These are phyloP conservation scores for Linum trigynum DNA, from an alignment of 345 rosid species.

Conservation along the genomic window DNA sequence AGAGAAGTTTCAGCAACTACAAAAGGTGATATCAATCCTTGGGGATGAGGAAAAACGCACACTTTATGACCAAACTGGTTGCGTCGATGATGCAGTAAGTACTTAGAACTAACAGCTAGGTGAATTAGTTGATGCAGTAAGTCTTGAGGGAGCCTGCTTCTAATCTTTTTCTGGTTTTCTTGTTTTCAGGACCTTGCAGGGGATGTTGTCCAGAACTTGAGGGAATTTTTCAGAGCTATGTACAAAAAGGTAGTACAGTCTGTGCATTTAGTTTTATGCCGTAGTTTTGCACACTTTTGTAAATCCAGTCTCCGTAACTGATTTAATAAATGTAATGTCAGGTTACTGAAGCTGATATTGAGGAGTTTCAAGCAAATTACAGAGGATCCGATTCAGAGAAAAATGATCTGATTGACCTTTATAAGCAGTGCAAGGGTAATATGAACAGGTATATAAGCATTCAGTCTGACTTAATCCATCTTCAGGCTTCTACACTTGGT, in stretches of 20 bases:
- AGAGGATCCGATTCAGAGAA: constrained; percentile 92
- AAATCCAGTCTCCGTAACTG: background rate
- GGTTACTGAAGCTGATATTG: constrained; percentile 77
- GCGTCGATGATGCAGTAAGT: constrained; percentile 87
- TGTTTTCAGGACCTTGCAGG: constrained; percentile 71
- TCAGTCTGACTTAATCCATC: background rate
- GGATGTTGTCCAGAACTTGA: constrained; percentile 63
- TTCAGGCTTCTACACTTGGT: background rate
- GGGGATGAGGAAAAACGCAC: constrained; percentile 86
- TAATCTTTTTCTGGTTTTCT: constrained; percentile 6
- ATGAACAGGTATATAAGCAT: constrained; percentile 55
- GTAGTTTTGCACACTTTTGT: background rate
- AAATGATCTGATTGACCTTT: constrained; percentile 72
- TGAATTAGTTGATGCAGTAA: too few relatives aligned
- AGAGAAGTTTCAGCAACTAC: constrained; percentile 90
- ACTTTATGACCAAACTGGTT: constrained; percentile 81
- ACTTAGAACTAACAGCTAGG: too few relatives aligned
- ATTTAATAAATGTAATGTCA: constrained; percentile 14
- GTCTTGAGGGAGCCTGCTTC: background rate
- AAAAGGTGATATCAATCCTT: constrained; percentile 80
- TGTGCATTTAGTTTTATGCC: background rate
- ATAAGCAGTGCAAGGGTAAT: constrained; percentile 51
- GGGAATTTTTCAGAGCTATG: constrained; percentile 52
- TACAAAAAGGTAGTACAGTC: constrained; percentile 52
- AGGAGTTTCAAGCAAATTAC: constrained; percentile 75